Conservation (phyloP, 495 filamentous ascomycete species). For the Annulohypoxylon stygium region DNA sequence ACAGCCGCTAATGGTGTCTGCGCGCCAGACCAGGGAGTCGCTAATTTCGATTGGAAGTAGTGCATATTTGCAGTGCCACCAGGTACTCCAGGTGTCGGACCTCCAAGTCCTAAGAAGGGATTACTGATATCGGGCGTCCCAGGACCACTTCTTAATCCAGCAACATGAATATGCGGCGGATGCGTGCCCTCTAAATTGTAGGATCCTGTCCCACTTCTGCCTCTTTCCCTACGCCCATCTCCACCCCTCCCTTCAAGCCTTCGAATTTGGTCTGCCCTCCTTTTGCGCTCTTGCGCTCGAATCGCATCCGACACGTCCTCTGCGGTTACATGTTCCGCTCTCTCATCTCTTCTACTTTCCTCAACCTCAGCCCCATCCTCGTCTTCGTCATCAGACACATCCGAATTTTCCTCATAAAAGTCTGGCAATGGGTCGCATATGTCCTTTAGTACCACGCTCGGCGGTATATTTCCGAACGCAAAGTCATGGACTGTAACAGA, state of each 20-base stretch:
- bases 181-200: constrained; percentile 46
- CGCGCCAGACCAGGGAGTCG: constrained; percentile 81
- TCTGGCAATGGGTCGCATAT: constrained; percentile 95
- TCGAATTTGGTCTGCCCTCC: constrained; percentile 53
- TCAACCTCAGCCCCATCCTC: constrained; percentile 56
- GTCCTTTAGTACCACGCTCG: constrained; percentile 92
- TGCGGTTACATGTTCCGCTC: constrained; percentile 21
- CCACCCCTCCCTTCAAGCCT: constrained; percentile 43
- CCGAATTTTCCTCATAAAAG: constrained; percentile 91
- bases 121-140: constrained; percentile 64
- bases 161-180: constrained; percentile 55
- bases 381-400: constrained; percentile 60
- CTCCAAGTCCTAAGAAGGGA: constrained; percentile 75
- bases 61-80: constrained; percentile 89
- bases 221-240: constrained; percentile 22
- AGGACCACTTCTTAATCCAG: constrained; percentile 47
- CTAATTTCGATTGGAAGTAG: constrained; percentile 90
- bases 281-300: constrained; percentile 59
- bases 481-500: constrained; percentile 95
- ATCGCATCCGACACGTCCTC: constrained; percentile 56
- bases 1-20: constrained; percentile 90
- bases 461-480: constrained; percentile 85
- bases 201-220: constrained; percentile 32
- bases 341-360: constrained; percentile 47
- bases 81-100: constrained; percentile 81